Conservation (phyloP, 805 yeast species). For the Yamadazyma paraphyllophila region DNA sequence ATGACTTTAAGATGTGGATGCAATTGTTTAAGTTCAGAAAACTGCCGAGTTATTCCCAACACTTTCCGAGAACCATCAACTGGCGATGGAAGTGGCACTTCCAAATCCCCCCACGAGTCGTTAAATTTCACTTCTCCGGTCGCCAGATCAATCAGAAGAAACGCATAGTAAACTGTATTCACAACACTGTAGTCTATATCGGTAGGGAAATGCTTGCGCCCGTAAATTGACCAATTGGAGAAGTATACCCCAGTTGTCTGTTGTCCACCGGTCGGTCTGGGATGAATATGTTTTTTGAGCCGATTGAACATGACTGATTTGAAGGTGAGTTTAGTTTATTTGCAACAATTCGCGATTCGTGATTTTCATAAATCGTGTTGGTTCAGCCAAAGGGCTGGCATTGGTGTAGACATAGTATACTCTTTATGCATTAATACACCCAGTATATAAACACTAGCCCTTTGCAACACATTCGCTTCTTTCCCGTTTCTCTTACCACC, state of each 20-base stretch:
- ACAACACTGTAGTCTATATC: slow-evolving; percentile 57
- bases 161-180: slow-evolving; percentile 78
- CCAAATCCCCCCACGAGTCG: slow-evolving; percentile 68
- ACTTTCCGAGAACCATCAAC: slow-evolving; percentile 12
- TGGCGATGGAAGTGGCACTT: slow-evolving; percentile 32
- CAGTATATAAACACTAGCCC: too few relatives aligned
- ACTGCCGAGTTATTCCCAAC: slow-evolving; percentile 51
- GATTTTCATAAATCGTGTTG: too few relatives aligned
- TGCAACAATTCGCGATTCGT: not conserved
- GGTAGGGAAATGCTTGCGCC: slow-evolving; percentile 49
- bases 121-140: slow-evolving; percentile 54
- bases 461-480: too few relatives aligned
- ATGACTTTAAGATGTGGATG: slow-evolving; percentile 49
- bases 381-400: too few relatives aligned
- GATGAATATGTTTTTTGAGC: too few relatives aligned
- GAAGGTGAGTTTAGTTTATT: not conserved
- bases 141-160: slow-evolving; percentile 54
- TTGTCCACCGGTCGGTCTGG: not conserved
- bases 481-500: too few relatives aligned
- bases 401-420: too few relatives aligned
- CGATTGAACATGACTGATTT: not conserved
- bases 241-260: slow-evolving; percentile 43
- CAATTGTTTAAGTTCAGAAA: slow-evolving; percentile 44
- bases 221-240: slow-evolving; percentile 47
- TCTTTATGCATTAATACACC: too few relatives aligned